Conservation (phyloP, 2,329 filamentous ascomycete genomes). For the Botrytis porri region DNA sequence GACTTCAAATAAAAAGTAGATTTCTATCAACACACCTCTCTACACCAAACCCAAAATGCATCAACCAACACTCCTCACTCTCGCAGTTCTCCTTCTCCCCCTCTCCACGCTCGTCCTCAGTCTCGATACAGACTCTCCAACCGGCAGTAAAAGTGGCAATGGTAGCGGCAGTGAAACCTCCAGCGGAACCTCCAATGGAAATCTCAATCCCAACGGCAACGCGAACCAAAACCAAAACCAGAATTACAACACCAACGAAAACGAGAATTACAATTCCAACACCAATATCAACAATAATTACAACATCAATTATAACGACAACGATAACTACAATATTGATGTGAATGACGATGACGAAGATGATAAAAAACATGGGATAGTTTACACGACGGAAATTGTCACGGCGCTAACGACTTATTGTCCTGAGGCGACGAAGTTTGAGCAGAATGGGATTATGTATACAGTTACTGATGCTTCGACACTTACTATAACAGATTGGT, state of each 20-base stretch:
- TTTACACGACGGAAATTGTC: constrained; percentile 4
- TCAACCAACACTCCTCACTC: background rate
- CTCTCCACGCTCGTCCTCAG: background rate
- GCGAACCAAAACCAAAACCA: background rate
- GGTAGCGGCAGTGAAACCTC: background rate
- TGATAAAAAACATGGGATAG: background rate
- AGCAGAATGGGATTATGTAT: constrained; percentile 6
- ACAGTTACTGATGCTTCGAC: background rate
- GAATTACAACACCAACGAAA: background rate
- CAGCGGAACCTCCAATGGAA: background rate
- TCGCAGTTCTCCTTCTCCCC: background rate
- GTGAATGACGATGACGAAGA: background rate
- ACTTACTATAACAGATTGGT: constrained; percentile 16
- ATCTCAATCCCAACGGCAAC: constrained; percentile 2
- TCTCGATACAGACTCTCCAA: background rate
- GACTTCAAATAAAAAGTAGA: background rate
- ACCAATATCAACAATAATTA: background rate
- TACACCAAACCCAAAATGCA: background rate
- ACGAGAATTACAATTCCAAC: background rate
- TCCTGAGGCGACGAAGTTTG: background rate
- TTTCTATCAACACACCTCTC: background rate
- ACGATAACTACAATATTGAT: background rate
- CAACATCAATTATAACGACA: background rate
- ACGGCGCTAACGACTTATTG: constrained; percentile 1
- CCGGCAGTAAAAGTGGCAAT: background rate